Base-by-base conservation (phyloP, 352 stramenopile genomes). In the Pythium volutum region DNA sequence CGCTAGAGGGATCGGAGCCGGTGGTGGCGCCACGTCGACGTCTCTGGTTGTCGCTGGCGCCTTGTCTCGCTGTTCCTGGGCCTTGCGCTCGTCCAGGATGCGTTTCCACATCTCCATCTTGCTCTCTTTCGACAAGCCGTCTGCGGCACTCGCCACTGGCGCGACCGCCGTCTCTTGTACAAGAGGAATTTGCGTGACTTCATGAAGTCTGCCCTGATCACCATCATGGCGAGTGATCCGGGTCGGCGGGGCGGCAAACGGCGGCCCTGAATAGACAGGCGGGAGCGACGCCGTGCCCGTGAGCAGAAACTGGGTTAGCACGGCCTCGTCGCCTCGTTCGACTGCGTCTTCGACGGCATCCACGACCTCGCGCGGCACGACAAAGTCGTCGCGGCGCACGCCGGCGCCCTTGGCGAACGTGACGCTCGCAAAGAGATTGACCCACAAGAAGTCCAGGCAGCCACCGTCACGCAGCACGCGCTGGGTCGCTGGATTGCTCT, bases 51-150 rank as follows among this genome's bases (percentile, higher is more conserved):
- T 9, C 5, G 11, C 11, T 10, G 52, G 14, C 25, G 20, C n/a
- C 42, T 42, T 65, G 5, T 76, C 72, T 12, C 53, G 57, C 39
- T 67, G 39, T 4, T 80, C 70, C 26, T 70, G 60, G 10, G 53
- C 55, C 27, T 73, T 80, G 7, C 78, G 76, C 20, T 87, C 69
- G 8, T 81, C 70, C 39, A 77, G 73, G 51, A 86, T 76, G 1
- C 71, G 75, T 64, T 87, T 87, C 78, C 81, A 88, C 36, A 88
- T 73, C 58, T 86, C 70, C 55, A 88, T 67, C 36, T 88, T 90
- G 62, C 46, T 74, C 20, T 77, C 67, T 48, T 81, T 81, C 1
- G 76, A 81, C 12, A 88, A 33, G 0, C 51, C 64, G 9, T 59
- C 43, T 1, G 9, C 36, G n/a, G 16, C 25, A 25, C 27, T 8